phyloP scores from a whole-genome alignment of 805 yeast species.

The Hanseniaspora mollemarum region DNA sequence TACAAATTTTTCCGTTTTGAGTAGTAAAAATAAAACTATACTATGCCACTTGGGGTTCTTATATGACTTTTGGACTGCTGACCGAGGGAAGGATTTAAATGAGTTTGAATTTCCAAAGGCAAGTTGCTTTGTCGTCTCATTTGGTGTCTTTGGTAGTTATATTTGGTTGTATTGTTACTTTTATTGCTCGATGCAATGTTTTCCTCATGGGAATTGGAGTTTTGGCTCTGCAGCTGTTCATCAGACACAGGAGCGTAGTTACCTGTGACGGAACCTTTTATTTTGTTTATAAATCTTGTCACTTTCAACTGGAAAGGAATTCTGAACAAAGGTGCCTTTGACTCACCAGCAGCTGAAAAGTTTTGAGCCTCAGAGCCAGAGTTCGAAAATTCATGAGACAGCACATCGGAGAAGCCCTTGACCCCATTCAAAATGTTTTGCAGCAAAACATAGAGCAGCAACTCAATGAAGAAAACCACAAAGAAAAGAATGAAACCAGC shows the following conservation, averaged over 20 bases:
- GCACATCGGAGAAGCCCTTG: no score
- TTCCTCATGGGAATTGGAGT: not conserved
- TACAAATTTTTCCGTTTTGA: no score
- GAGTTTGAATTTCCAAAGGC: constrained; percentile 5
- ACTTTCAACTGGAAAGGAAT: constrained; percentile 12
- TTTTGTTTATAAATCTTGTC: constrained; percentile 22
- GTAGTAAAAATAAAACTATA: no score
- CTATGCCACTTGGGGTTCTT: no score
- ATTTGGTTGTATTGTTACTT: constrained; percentile 7
- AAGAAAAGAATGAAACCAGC: constrained; percentile 55
- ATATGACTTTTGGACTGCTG: no score
- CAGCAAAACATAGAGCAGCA: constrained; percentile 35
- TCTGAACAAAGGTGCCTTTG: constrained; percentile 16
- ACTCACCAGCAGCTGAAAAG: no score
- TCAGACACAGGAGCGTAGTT: constrained; percentile 2
- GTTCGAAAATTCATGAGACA: not conserved
- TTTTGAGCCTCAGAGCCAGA: no score
- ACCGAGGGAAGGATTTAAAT: no score
- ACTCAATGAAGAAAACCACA: constrained; percentile 37
- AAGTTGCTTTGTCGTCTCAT: constrained; percentile 16
- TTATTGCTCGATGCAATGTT: not conserved
- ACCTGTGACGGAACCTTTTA: constrained; percentile 21
- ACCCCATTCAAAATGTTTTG: constrained; percentile 20
- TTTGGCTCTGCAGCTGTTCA: not conserved
- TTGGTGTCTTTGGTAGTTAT: constrained; percentile 15